Conservation (phyloP, 176 grass and related monocot genomes). For the Avena insularis region DNA sequence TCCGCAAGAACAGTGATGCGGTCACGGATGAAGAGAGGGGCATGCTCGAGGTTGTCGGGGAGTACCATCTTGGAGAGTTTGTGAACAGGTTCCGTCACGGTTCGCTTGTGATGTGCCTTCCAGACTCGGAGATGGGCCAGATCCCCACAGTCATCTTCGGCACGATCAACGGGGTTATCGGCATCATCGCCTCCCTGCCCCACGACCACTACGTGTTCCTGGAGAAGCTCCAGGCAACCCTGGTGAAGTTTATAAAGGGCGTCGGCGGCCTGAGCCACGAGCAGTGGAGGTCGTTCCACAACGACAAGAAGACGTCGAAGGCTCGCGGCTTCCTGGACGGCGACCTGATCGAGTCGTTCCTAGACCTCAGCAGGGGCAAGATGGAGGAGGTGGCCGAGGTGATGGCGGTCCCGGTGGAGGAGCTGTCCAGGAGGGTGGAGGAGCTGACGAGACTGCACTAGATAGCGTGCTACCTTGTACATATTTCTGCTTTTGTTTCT, state of each 20-base stretch:
- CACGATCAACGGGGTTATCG: constrained; percentile 57
- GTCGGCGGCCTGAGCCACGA: constrained; percentile 62
- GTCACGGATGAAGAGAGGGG: constrained; percentile 46
- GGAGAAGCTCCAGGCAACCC: constrained; percentile 77
- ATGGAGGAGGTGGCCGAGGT: constrained; percentile 83
- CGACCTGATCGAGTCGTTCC: constrained; percentile 89
- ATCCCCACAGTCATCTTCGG: constrained; percentile 69
- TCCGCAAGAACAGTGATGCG: constrained; percentile 55
- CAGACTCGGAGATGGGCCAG: constrained; percentile 47
- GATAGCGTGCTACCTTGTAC: background rate
- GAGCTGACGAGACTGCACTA: background rate
- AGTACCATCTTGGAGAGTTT: constrained; percentile 71
- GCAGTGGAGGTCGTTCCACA: constrained; percentile 89
- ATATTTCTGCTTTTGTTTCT: background rate
- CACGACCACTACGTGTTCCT: constrained; percentile 85
- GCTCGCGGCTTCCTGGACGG: constrained; percentile 81
- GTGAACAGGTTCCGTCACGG: constrained; percentile 66
- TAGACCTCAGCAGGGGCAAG: constrained; percentile 69
- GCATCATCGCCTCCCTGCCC: constrained; percentile 68
- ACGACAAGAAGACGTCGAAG: constrained; percentile 73
- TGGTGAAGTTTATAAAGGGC: constrained; percentile 69
- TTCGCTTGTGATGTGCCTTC: constrained; percentile 56
- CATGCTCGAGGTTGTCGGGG: constrained; percentile 57
- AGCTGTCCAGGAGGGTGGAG: constrained; percentile 20
- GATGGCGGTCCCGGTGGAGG: constrained; percentile 70